These are phyloP conservation scores for Sugiyamaella novakii DNA, from an alignment of 1,139 yeast species.

Conservation along the genomic window DNA sequence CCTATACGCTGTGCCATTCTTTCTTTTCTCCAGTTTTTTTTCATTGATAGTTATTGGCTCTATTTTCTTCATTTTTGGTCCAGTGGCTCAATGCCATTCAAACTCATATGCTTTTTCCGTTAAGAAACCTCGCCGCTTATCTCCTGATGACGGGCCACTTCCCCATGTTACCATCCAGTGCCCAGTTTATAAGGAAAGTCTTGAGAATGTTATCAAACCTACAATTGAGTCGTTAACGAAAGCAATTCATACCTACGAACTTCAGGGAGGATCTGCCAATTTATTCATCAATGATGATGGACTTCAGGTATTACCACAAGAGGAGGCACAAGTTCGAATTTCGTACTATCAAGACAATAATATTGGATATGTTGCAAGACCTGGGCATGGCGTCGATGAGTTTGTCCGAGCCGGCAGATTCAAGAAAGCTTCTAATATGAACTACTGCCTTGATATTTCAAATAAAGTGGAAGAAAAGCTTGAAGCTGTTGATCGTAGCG, in stretches of 20 bases:
- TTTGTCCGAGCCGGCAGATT: neutral
- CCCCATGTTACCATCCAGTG: constrained; percentile 1
- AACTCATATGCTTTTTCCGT: neutral
- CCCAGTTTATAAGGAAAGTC: neutral
- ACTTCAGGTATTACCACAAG: neutral
- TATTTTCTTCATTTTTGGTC: neutral
- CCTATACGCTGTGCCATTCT: neutral
- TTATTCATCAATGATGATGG: neutral
- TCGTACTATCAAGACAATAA: neutral
- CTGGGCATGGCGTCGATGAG: neutral
- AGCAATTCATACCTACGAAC: neutral
- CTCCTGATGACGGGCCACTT: neutral
- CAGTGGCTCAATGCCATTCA: neutral
- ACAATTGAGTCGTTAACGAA: neutral
- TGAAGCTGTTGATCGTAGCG: neutral
- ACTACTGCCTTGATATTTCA: neutral
- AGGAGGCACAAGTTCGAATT: neutral
- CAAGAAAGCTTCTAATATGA: constrained; percentile 1
- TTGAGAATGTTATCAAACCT: neutral
- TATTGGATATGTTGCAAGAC: constrained; percentile 1
- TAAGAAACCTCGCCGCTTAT: neutral
- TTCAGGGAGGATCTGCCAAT: constrained; percentile 1
- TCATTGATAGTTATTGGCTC: neutral
- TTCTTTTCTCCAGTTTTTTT: neutral
- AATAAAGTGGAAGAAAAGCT: neutral